Evolutionary conservation across 2,329 filamentous ascomycete species (phyloP).

Genomic region (Aphanocladium album): DNA sequence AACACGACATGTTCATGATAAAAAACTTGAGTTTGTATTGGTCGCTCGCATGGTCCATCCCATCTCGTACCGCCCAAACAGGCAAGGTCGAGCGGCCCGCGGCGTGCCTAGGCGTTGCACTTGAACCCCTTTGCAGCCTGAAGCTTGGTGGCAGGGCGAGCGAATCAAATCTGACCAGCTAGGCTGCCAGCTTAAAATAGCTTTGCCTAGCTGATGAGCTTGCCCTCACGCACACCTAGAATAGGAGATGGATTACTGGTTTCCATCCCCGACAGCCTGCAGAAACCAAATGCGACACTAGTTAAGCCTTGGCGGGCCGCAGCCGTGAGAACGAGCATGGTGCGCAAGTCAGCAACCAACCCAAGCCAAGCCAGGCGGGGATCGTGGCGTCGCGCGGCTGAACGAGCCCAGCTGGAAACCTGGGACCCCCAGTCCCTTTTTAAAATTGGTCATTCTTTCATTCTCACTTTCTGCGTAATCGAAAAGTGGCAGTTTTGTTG

Average conservation of each 20-base stretch:
- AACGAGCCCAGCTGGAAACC: conserved; percentile 7
- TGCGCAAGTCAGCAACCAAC: not conserved
- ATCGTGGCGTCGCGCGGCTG: conserved; percentile 7
- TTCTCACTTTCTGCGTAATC: not conserved
- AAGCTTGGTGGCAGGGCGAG: too few species aligned
- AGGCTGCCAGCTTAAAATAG: too few species aligned
- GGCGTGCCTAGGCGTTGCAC: too few species aligned
- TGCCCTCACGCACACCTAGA: too few species aligned
- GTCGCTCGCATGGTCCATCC: not conserved
- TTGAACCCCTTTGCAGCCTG: too few species aligned
- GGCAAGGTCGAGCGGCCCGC: not conserved
- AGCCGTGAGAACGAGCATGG: too few species aligned
- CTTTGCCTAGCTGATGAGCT: too few species aligned
- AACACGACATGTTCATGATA: too few species aligned
- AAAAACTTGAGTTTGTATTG: too few species aligned
- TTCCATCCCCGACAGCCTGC: too few species aligned
- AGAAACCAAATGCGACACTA: not conserved
- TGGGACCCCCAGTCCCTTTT: not conserved
- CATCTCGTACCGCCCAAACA: not conserved
- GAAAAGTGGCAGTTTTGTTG: not conserved
- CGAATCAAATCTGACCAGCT: too few species aligned
- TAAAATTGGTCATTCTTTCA: not conserved
- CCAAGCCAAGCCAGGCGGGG: not conserved
- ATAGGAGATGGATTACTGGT: too few species aligned
- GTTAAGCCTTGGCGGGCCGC: not conserved